phyloP scores from a whole-genome alignment of 495 filamentous ascomycete species.

The Aspergillus saccharolyticus region DNA sequence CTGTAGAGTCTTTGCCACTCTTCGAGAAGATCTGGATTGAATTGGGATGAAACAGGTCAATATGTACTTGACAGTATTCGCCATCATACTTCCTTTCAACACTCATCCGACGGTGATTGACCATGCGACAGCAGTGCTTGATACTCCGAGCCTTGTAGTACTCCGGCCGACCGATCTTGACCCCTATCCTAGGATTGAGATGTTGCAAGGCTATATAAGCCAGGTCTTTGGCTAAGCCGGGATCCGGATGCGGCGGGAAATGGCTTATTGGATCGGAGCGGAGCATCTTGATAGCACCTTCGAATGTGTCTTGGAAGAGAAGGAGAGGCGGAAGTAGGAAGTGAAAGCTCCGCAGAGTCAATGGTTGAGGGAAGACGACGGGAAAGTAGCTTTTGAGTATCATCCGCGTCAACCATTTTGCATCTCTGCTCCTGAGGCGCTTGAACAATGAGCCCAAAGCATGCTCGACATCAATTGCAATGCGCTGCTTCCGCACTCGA shows the following conservation, averaged over 20 bases:
- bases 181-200: slow-evolving; percentile 59
- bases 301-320: slow-evolving; percentile 59
- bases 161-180: slow-evolving; percentile 68
- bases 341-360: slow-evolving; percentile 49
- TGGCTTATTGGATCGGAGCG: slow-evolving; percentile 32
- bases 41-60: slow-evolving; percentile 56
- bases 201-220: slow-evolving; percentile 37
- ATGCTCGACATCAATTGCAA: slow-evolving; percentile 39
- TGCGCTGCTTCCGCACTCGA: slow-evolving; percentile 47
- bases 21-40: slow-evolving; percentile 82
- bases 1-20: slow-evolving; percentile 81
- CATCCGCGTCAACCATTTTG: slow-evolving; percentile 84
- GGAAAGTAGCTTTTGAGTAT: slow-evolving; percentile 72
- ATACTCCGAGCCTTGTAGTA: slow-evolving; percentile 73
- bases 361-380: slow-evolving; percentile 45
- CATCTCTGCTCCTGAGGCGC: slow-evolving; percentile 61
- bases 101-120: slow-evolving; percentile 54
- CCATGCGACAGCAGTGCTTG: slow-evolving; percentile 66
- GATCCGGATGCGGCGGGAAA: slow-evolving; percentile 39
- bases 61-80: slow-evolving; percentile 83
- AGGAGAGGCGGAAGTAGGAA: slow-evolving; percentile 58
- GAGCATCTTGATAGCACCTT: slow-evolving; percentile 46
- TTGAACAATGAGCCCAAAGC: slow-evolving; percentile 53
- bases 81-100: slow-evolving; percentile 83
- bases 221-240: slow-evolving; percentile 27